Percentiles rank a stretch among this genome's conserved stretches.
phyloP scores from a whole-genome alignment of 768 basidiomycete genomes.

The Podaxis rugospora region DNA sequence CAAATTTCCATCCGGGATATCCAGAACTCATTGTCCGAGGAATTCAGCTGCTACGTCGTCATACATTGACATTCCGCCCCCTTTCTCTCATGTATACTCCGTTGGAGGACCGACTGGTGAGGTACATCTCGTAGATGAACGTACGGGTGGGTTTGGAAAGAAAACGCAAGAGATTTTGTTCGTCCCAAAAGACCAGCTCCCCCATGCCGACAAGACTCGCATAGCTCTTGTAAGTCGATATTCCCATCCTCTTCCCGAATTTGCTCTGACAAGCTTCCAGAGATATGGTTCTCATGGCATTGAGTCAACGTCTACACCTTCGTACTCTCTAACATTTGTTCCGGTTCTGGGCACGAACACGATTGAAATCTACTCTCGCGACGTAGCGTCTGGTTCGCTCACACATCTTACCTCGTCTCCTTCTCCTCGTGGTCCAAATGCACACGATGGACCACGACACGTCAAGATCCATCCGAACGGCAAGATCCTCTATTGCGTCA shows the following conservation, averaged over 20 bases:
- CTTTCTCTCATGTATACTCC: slow-evolving; percentile 44
- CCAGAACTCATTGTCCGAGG: not conserved
- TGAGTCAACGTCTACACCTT: slow-evolving; percentile 35
- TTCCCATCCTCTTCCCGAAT: not conserved
- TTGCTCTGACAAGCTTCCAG: slow-evolving; percentile 18
- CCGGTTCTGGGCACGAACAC: slow-evolving; percentile 45
- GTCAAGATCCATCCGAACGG: slow-evolving; percentile 51
- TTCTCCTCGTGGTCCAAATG: slow-evolving; percentile 32
- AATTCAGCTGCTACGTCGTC: slow-evolving; percentile 47
- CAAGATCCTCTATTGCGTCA: slow-evolving; percentile 44
- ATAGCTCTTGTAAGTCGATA: slow-evolving; percentile 37
- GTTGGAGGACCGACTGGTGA: slow-evolving; percentile 50
- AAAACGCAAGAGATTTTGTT: slow-evolving; percentile 46
- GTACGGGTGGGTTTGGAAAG: slow-evolving; percentile 33
- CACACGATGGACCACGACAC: slow-evolving; percentile 47
- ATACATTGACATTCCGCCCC: slow-evolving; percentile 45
- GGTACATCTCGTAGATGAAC: slow-evolving; percentile 33
- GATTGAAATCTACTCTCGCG: slow-evolving; percentile 42
- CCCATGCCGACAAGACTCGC: slow-evolving; percentile 43
- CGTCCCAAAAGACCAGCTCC: slow-evolving; percentile 37
- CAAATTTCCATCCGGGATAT: not conserved
- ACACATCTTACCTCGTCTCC: slow-evolving; percentile 30
- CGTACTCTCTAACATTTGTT: slow-evolving; percentile 35
- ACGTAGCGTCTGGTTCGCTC: slow-evolving; percentile 27
- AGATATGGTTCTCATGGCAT: slow-evolving; percentile 49